Conservation (phyloP, 164 flowering plant genomes). For the Magnolia changhungtana region DNA sequence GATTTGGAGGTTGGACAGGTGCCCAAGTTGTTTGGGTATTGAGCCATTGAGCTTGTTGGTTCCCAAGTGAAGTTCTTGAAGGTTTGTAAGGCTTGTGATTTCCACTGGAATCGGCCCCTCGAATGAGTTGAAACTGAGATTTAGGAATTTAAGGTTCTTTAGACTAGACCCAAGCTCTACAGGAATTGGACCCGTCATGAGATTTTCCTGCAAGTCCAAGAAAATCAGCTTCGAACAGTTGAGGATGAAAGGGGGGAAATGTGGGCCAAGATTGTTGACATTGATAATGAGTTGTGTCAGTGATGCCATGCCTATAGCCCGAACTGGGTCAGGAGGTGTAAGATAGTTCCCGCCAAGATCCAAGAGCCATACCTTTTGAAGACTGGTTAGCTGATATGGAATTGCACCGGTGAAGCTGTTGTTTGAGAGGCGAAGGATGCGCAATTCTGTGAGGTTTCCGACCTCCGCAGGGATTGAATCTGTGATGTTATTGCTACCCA, state of each 20-base stretch:
- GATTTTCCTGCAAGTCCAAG: slow-evolving; percentile 20
- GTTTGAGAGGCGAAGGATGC: slow-evolving; percentile 8
- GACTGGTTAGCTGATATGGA: slow-evolving; percentile 24
- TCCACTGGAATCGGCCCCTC: slow-evolving; percentile 19
- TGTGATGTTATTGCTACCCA: slow-evolving; percentile 21
- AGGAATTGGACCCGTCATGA: slow-evolving; percentile 19
- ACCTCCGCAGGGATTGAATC: slow-evolving; percentile 21
- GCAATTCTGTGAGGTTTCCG: slow-evolving; percentile 21
- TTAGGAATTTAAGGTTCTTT: slow-evolving; percentile 17
- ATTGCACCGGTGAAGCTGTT: slow-evolving; percentile 21
- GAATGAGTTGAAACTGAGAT: slow-evolving; percentile 15
- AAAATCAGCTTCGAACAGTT: slow-evolving; percentile 15
- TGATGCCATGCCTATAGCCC: slow-evolving; percentile 17
- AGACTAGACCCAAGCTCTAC: neutral
- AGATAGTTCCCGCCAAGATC: slow-evolving; percentile 21
- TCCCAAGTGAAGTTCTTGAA: slow-evolving; percentile 18
- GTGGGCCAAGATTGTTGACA: slow-evolving; percentile 11
- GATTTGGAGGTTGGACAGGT: slow-evolving; percentile 20
- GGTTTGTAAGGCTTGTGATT: slow-evolving; percentile 13
- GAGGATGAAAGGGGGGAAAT: slow-evolving; percentile 25
- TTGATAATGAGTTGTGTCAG: slow-evolving; percentile 19
- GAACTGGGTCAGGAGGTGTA: slow-evolving; percentile 16
- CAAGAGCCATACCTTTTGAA: slow-evolving; percentile 22
- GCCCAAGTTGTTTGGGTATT: slow-evolving; percentile 22
- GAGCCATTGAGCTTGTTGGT: slow-evolving; percentile 19